Evolutionary conservation across 345 rosid genomes (phyloP).

Genomic region (Eucalyptus rudis): DNA sequence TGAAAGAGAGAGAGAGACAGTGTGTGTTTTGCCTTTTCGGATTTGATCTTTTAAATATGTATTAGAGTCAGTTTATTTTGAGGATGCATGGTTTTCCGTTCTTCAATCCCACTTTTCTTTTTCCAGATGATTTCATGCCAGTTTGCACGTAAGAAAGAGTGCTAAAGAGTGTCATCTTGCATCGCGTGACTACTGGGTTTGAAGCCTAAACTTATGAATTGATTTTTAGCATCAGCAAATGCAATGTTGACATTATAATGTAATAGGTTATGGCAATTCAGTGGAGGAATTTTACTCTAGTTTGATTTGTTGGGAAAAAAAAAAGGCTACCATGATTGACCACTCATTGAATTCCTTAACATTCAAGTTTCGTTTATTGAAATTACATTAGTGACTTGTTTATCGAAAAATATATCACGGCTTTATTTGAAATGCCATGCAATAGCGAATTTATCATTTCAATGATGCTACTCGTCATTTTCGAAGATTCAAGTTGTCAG

Average conservation of each 20-base stretch:
- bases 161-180: neutral
- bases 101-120: no score
- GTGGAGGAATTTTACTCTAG: neutral
- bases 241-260: neutral
- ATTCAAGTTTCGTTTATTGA: neutral
- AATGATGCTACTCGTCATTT: neutral
- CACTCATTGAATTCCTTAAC: neutral
- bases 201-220: neutral
- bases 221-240: neutral
- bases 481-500: neutral
- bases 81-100: no score
- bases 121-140: no score
- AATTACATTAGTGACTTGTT: neutral
- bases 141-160: no score
- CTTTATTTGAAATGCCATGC: neutral
- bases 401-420: accelerated
- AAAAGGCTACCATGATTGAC: neutral
- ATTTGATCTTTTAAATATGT: no score
- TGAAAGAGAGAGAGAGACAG: no score
- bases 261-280: neutral
- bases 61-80: no score
- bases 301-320: neutral
- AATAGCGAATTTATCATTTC: neutral
- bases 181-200: neutral
- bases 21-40: no score